A percentile compares a stretch with the other conserved stretches of the same genome.
phyloP scores from a whole-genome alignment of 345 rosid species.

The Bruguiera parviflora region DNA sequence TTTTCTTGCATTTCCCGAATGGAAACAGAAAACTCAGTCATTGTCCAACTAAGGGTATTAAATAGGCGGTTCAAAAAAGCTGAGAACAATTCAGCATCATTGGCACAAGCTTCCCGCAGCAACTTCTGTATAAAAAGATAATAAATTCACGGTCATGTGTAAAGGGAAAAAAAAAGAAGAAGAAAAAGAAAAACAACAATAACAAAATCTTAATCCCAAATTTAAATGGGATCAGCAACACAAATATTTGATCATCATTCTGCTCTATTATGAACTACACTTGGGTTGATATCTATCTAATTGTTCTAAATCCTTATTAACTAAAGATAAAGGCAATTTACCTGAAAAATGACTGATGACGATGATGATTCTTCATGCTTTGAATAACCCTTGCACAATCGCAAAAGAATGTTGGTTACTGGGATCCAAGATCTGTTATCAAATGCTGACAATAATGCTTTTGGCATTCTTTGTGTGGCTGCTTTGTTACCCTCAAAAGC shows the following conservation, averaged over 20 bases:
- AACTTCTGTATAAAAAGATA: slow-evolving; percentile 46
- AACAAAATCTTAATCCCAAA: no score
- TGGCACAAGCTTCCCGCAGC: slow-evolving; percentile 73
- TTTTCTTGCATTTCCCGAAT: slow-evolving; percentile 95
- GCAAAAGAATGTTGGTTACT: slow-evolving; percentile 82
- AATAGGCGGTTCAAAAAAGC: slow-evolving; percentile 88
- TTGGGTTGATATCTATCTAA: no score
- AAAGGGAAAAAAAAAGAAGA: slow-evolving; percentile 1
- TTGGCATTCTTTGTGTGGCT: slow-evolving; percentile 72
- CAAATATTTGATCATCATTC: no score
- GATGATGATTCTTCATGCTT: slow-evolving; percentile 77
- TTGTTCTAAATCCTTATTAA: no score
- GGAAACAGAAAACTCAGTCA: slow-evolving; percentile 95
- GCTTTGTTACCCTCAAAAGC: slow-evolving; percentile 86
- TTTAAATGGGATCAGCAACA: no score
- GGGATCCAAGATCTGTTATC: slow-evolving; percentile 97
- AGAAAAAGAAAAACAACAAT: not conserved
- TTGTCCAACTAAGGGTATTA: slow-evolving; percentile 96
- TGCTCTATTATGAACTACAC: no score
- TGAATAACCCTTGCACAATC: slow-evolving; percentile 81
- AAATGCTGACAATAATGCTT: slow-evolving; percentile 75
- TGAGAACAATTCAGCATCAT: slow-evolving; percentile 65
- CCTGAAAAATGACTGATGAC: slow-evolving; percentile 82
- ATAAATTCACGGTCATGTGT: slow-evolving; percentile 4
- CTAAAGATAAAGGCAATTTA: slow-evolving; percentile 19